Conservation (phyloP, 2,329 filamentous ascomycete species). For the Aspergillus oerlinghausenensis region DNA sequence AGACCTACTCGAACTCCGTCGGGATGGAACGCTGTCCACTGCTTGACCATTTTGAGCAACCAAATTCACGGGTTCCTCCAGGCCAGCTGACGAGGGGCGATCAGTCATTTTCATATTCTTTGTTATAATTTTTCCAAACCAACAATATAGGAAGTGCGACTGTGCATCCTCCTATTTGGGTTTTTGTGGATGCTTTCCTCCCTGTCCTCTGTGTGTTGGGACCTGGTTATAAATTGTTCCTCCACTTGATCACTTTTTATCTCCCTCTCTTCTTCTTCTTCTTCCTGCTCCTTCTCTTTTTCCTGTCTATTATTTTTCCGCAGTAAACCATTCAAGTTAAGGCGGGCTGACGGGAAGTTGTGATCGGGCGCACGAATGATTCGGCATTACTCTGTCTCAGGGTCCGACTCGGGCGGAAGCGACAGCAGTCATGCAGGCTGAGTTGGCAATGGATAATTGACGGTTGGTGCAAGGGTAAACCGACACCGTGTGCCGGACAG, state of each 20-base stretch:
- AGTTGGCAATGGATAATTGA: conserved; percentile 6
- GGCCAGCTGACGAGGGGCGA: conserved; percentile 24
- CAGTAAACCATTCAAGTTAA: conserved; percentile 14
- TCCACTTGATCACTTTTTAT: background rate
- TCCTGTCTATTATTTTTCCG: conserved; percentile 1
- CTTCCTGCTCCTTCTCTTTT: conserved; percentile 5
- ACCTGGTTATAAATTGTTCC: background rate
- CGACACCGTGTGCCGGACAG: conserved; percentile 26
- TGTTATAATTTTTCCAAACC: conserved; percentile 12
- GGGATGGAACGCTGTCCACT: conserved; percentile 14
- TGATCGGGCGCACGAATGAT: conserved; percentile 20
- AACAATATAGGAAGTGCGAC: conserved; percentile 20
- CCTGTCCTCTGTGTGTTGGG: background rate
- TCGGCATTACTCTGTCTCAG: conserved; percentile 29
- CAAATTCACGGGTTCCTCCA: conserved; percentile 26
- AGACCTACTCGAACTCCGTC: conserved; percentile 15
- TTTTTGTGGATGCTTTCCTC: background rate
- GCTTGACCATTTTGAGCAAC: conserved; percentile 21
- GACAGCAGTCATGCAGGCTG: conserved; percentile 13
- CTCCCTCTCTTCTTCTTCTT: conserved; percentile 2
- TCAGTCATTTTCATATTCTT: conserved; percentile 32
- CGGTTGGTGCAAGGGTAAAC: background rate
- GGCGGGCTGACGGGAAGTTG: conserved; percentile 22
- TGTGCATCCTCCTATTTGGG: conserved; percentile 24
- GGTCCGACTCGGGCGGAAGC: conserved; percentile 12